Conservation (phyloP, 2,329 filamentous ascomycete genomes). For the Mycosphaerella arachidis region DNA sequence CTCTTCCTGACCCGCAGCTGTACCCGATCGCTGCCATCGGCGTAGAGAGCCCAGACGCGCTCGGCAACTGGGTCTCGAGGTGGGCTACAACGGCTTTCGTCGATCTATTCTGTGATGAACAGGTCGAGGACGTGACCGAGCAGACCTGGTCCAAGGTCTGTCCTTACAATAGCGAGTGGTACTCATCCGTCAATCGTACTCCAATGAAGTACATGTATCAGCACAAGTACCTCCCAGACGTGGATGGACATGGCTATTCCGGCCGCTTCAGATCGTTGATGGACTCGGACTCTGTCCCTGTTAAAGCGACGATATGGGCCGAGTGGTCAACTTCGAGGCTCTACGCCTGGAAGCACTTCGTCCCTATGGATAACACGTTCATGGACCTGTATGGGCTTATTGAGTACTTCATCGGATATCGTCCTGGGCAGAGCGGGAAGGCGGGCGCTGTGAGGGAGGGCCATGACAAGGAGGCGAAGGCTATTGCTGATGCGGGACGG, state of each 20-base stretch:
- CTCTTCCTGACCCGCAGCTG: background rate
- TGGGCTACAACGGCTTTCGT: background rate
- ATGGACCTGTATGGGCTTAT: background rate
- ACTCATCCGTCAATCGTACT: background rate
- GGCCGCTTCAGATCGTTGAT: constrained; percentile 1
- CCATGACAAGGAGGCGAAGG: background rate
- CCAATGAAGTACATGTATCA: background rate
- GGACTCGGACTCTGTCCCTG: background rate
- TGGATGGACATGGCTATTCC: constrained; percentile 2
- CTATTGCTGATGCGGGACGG: constrained; percentile 61
- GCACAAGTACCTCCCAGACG: constrained; percentile 2
- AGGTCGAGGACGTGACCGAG: background rate
- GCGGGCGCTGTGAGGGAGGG: background rate
- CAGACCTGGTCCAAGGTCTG: background rate
- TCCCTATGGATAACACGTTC: constrained; percentile 4
- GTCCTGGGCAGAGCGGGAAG: background rate
- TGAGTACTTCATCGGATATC: constrained; percentile 2
- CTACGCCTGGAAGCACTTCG: constrained; percentile 2
- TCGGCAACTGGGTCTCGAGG: background rate
- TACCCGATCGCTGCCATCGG: background rate
- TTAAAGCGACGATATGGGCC: constrained; percentile 2
- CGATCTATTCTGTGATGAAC: background rate
- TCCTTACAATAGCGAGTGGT: background rate
- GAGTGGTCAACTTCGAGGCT: background rate
- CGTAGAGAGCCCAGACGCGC: background rate